Evolutionary conservation across 306 rosid genomes (phyloP), one percentile per base, ranked within the genome.

Genomic region (Astragalus glycyphyllos): DNA sequence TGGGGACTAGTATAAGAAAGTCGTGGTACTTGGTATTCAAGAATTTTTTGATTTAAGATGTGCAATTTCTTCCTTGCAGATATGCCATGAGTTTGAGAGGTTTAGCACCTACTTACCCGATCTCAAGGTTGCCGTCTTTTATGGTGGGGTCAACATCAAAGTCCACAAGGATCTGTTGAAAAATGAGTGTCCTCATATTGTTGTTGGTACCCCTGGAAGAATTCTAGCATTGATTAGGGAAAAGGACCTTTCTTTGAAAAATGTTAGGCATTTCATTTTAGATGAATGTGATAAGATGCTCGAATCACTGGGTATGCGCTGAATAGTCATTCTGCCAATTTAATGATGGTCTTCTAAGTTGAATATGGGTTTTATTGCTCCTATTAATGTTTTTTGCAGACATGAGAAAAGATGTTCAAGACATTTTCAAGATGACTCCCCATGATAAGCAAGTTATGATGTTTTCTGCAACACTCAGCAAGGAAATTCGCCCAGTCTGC

Each of bases 211-310:
- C 3, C 99, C 99, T 8, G 99, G 99, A 65, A 91, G 99, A 81
- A 87, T 94, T 64, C 78, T 94, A 34, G 96, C 97, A 13, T 48
- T 94, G 71, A 55, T 96, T 23, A 84, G 97, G 82, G 99, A 94
- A 0, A 94, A 89, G 81, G 95, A 91, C 12, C 99, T 94, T 53
- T 89, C 95, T 7, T 75, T 94, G 76, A 94, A 89, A 90, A 94
- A 94, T 57, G 99, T 91, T 70, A 78, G 99, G 71, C 99, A 95
- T 85, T 95, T 95, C 59, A 89, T 95, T 63, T 81, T 95, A 45
- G 99, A 95, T 59, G 99, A 95, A 75, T 95, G 99, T 68, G 99
- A 95, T 80, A 95, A 95, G 84, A 91, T 95, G 97, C 96, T 95
- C 10, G 99, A 95, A 82, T 91, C 99, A 38, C 93, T 95, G 31